Base-by-base conservation (phyloP, 352 stramenopile genomes). In the Pythium sp. region DNA sequence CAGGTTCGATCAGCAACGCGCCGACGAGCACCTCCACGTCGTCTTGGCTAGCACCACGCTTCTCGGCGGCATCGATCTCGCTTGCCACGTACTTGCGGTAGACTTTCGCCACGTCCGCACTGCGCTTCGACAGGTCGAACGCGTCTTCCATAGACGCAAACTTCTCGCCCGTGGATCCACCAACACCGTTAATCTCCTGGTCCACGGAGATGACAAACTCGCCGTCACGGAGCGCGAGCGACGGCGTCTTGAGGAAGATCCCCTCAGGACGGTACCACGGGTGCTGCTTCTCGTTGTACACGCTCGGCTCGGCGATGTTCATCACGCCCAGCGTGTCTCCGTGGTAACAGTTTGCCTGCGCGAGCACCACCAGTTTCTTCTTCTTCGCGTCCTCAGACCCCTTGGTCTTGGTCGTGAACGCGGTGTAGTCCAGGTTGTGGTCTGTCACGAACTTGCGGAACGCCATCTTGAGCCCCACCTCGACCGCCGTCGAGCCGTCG, bases 391-490 rank as follows among this genome's bases (percentile, higher is more conserved):
- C 51, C 9, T 51, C 20, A 8, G 43, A 20, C 5, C 15, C 43
- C 0, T 20, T 30, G 5, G 34, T 61, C 46, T 53, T 32, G 3
- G 53, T 38, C 28, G 32, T 78, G 30, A 85, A 83, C 28, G 72
- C 69, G 28, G 62, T 77, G 70, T 93, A 93, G 28, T 88, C 69
- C n/a, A 93, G 68, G 1, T 72, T 65, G 67, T 90, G 82, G 59
- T 95, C 87, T 1, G 78, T 79, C 32, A 91, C 69, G 58, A 86
- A 95, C 76, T 93, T 95, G 64, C 87, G 87, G 71, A 95, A 94
- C 0, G 87, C 86, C 91, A 98, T 98, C 75, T 98, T 98, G 36
- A 98, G 72, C 2, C 82, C 90, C 6, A 97, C 87, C 64, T 98
- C 93, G 34, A 97, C 90, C 4, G 89, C 90, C 6, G 92, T 98